Evolutionary conservation across 257 asterid genomes (phyloP).

Genomic region (Scutellaria barbata): DNA sequence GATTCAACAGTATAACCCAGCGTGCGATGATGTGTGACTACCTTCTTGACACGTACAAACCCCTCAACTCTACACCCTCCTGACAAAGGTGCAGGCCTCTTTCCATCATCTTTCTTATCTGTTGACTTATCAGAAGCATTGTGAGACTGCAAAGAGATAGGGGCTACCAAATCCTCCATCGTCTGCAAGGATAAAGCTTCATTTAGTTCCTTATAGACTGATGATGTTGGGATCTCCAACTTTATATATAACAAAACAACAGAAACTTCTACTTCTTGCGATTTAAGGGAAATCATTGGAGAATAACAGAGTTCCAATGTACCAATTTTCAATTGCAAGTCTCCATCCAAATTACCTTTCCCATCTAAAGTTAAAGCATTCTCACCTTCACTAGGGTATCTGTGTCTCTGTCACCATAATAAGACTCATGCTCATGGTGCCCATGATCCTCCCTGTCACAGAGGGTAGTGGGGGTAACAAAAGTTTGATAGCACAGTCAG

Average conservation of each 20-base stretch:
- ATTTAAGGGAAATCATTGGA: conserved; percentile 4
- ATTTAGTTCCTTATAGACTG: conserved; percentile 28
- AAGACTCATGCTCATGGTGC: conserved; percentile 94
- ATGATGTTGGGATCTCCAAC: conserved; percentile 9
- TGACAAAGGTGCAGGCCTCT: conserved; percentile 87
- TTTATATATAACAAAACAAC: neutral
- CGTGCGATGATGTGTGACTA: conserved; percentile 34
- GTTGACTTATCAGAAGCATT: conserved; percentile 51
- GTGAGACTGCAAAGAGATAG: conserved; percentile 67
- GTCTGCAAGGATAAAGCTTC: conserved; percentile 56
- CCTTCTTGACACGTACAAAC: conserved; percentile 96
- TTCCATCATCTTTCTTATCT: conserved; percentile 46
- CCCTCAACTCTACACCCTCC: conserved; percentile 99
- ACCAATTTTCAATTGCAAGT: conserved; percentile 29
- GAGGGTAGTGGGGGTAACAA: neutral
- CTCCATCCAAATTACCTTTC: conserved; percentile 23
- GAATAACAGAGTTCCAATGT: conserved; percentile 8
- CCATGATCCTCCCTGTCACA: conserved; percentile 77
- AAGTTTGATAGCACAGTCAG: neutral
- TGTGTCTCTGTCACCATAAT: conserved; percentile 97
- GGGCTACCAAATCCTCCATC: conserved; percentile 84
- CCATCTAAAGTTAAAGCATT: conserved; percentile 23
- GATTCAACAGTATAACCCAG: conserved; percentile 11
- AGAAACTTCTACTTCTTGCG: conserved; percentile 9
- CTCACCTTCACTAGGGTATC: conserved; percentile 86